Conservation (phyloP, 495 filamentous ascomycete genomes). For the Antarctomyces pellizariae region DNA sequence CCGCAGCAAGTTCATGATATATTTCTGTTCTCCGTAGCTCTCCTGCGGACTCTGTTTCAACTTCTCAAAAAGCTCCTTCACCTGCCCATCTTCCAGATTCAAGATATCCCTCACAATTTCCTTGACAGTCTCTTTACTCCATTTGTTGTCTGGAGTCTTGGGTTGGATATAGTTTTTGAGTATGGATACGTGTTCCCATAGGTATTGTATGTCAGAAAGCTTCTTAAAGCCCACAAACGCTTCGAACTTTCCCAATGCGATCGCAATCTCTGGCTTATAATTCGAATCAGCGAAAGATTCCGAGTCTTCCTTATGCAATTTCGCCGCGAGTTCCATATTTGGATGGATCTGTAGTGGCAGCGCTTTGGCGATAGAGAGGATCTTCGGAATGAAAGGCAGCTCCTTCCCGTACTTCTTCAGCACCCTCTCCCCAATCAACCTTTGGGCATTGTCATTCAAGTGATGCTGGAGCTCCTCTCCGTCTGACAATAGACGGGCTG, state of each 20-base stretch:
- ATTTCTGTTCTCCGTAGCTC: constrained; percentile 27
- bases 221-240: constrained; percentile 61
- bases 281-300: constrained; percentile 45
- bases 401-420: constrained; percentile 38
- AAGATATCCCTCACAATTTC: constrained; percentile 32
- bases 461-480: constrained; percentile 42
- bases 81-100: constrained; percentile 23
- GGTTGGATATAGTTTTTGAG: constrained; percentile 22
- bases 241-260: constrained; percentile 55
- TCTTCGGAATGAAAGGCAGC: constrained; percentile 57
- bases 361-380: constrained; percentile 56
- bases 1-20: constrained; percentile 37
- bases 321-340: constrained; percentile 35
- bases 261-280: constrained; percentile 66
- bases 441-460: constrained; percentile 35
- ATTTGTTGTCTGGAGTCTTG: too few relatives aligned
- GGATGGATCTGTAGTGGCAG: constrained; percentile 67
- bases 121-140: constrained; percentile 30
- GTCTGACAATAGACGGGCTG: constrained; percentile 33
- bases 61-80: constrained; percentile 24
- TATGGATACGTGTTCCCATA: constrained; percentile 28
- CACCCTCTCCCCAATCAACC: constrained; percentile 38
- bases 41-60: constrained; percentile 23
- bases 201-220: constrained; percentile 28
- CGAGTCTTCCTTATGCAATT: constrained; percentile 39